Evolutionary conservation across 768 basidiomycete genomes (phyloP).

Genomic region (Phaeotremella fagi): DNA sequence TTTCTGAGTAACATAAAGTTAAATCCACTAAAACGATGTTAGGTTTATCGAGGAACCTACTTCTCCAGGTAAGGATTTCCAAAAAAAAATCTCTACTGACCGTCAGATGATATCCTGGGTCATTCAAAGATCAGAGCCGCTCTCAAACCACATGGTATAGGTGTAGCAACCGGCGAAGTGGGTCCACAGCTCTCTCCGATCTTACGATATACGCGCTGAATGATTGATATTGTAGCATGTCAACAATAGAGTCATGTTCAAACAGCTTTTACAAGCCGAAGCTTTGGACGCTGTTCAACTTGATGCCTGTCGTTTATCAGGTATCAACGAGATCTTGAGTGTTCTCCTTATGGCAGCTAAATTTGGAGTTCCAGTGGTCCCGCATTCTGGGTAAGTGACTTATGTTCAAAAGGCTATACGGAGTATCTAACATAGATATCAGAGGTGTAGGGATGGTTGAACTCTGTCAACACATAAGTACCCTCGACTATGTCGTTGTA

Average conservation of each 20-base stretch:
- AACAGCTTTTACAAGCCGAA: constrained; percentile 74
- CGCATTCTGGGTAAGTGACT: constrained; percentile 94
- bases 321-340: constrained; percentile 81
- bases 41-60: constrained; percentile 93
- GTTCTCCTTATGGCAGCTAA: constrained; percentile 83
- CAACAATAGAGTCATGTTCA: constrained; percentile 88
- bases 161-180: constrained; percentile 88
- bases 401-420: no score
- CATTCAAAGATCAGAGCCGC: constrained; percentile 55
- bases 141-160: constrained; percentile 69
- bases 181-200: no score
- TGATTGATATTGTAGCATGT: no score
- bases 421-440: no score
- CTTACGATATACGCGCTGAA: no score
- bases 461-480: constrained; percentile 31
- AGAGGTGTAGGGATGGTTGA: constrained; percentile 66
- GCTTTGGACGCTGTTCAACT: constrained; percentile 91
- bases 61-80: no score
- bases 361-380: constrained; percentile 67
- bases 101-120: constrained; percentile 79
- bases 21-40: no score
- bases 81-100: no score
- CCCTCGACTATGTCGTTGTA: constrained; percentile 23
- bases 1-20: no score
- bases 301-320: constrained; percentile 86